These are phyloP conservation scores for Phanerochaete carnosa DNA, from an alignment of 768 basidiomycete species.

Conservation along the genomic window DNA sequence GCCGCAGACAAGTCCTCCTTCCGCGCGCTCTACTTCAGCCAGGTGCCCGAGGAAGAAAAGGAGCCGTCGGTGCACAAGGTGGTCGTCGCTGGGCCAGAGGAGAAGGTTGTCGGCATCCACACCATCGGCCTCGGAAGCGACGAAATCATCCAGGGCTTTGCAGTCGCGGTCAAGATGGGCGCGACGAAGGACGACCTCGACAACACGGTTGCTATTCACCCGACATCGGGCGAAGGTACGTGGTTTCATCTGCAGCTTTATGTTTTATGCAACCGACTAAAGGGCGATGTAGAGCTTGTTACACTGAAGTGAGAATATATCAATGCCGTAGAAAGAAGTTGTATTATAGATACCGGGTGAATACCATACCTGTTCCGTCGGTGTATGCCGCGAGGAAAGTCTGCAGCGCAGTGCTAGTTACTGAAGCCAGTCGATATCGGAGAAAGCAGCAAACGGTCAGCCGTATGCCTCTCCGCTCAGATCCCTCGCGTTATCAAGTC, in stretches of 20 bases:
- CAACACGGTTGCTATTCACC: conserved; percentile 89
- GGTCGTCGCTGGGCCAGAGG: conserved; percentile 80
- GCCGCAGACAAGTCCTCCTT: conserved; percentile 71
- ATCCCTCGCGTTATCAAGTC: too few species aligned
- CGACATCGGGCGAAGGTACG: conserved; percentile 79
- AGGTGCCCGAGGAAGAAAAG: conserved; percentile 87
- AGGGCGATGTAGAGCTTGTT: background rate
- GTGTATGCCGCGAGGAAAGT: background rate
- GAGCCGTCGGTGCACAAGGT: conserved; percentile 95
- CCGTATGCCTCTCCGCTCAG: too few species aligned
- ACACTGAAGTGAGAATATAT: background rate
- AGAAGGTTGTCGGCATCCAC: conserved; percentile 95
- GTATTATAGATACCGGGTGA: background rate
- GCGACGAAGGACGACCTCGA: conserved; percentile 82
- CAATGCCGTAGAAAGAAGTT: background rate
- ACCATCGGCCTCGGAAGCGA: conserved; percentile 90
- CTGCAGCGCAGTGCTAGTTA: too few species aligned
- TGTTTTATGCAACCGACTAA: background rate
- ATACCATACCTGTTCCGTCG: background rate
- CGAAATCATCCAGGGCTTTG: conserved; percentile 94
- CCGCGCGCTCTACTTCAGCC: conserved; percentile 88
- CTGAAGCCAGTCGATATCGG: background rate
- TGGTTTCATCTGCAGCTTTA: too few species aligned
- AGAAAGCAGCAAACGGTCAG: too few species aligned
- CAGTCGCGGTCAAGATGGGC: conserved; percentile 96